Percentiles rank a stretch among this genome's conserved stretches.
These are phyloP conservation scores for Malassezia cuniculi DNA, from an alignment of 1,284 basidiomycete species.

Conservation along the genomic window DNA sequence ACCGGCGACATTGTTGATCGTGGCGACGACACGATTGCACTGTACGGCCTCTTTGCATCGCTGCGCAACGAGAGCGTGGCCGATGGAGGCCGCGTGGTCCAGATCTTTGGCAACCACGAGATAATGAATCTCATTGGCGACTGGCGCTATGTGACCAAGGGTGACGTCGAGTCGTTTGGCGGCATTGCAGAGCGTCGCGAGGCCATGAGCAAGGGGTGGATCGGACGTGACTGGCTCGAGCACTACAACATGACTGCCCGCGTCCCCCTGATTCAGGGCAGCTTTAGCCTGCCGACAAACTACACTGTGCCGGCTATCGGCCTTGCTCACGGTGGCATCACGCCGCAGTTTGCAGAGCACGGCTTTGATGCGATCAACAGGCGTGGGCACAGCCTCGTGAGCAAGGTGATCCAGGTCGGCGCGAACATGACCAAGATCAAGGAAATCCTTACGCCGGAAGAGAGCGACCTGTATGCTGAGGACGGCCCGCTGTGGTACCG, in stretches of 20 bases:
- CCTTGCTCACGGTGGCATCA: constrained; percentile 41
- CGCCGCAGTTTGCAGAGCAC: constrained; percentile 20
- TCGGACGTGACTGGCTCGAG: constrained; percentile 32
- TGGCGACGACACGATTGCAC: constrained; percentile 37
- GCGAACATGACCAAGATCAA: constrained; percentile 16
- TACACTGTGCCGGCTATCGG: constrained; percentile 13
- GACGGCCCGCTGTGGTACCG: constrained; percentile 41
- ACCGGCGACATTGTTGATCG: constrained; percentile 44
- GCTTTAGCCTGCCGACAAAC: constrained; percentile 2
- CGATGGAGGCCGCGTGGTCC: constrained; percentile 26
- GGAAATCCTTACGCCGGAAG: constrained; percentile 16
- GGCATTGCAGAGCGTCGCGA: constrained; percentile 17
- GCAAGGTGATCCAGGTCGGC: constrained; percentile 18
- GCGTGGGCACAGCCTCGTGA: constrained; percentile 21
- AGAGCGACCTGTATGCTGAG: constrained; percentile 21
- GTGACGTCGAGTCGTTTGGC: constrained; percentile 45
- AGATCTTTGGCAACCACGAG: constrained; percentile 33
- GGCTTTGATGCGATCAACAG: constrained; percentile 28
- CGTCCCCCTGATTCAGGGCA: constrained; percentile 17
- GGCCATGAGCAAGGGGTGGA: constrained; percentile 43
- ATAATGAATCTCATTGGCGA: constrained; percentile 46
- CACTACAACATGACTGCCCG: constrained; percentile 27
- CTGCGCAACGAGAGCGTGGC: constrained; percentile 21
- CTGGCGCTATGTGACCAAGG: constrained; percentile 47
- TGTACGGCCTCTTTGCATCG: constrained; percentile 31